Evolutionary conservation across 2,329 filamentous ascomycete genomes (phyloP), one percentile per base, ranked within the genome.

Genomic region (Myriosclerotinia curreyana): DNA sequence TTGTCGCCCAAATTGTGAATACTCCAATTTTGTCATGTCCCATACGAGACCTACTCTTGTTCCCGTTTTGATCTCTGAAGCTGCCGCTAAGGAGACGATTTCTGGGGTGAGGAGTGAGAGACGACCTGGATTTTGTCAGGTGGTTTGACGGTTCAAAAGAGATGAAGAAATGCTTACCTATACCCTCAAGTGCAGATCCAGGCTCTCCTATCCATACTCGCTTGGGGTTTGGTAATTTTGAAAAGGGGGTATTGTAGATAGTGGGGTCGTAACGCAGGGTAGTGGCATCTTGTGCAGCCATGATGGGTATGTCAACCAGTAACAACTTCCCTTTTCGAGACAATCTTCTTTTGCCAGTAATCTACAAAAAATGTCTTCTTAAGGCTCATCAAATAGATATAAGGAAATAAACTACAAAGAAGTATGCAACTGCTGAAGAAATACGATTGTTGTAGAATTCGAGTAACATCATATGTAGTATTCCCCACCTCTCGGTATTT

Each of bases 1-100:
- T 42, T 80, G 78, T 2, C 83, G 78, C 51, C 79, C 79, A 67
- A 85, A 81, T 66, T 81, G 81, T 1, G 83, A 81, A 67, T 81
- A 78, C 64, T 85, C 81, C 3, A 85, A 74, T 69, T 85, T 85
- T 25, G 78, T 80, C 66, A 86, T 71, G 31, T 82, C 80, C 83
- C 83, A 86, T 34, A 79, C 79, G 48, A 86, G 76, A 12, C 80
- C 80, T 31, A 84, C 78, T 40, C 82, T 77, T 25, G 76, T 75
- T 15, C 83, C 83, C 0, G 79, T 80, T 48, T 75, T 77, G 68
- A 86, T 84, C 68, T 83, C 79, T 6, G 76, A 75, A 5, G 76
- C 74, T 2, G 83, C 82, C 0, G 81, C 77, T 28, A 76, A 75
- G 7, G 79, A 77, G 3, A 85, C 81, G 1, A 81, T 74, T 1